phyloP scores from a whole-genome alignment of 2,329 filamentous ascomycete genomes.

The Alternaria sp. region DNA sequence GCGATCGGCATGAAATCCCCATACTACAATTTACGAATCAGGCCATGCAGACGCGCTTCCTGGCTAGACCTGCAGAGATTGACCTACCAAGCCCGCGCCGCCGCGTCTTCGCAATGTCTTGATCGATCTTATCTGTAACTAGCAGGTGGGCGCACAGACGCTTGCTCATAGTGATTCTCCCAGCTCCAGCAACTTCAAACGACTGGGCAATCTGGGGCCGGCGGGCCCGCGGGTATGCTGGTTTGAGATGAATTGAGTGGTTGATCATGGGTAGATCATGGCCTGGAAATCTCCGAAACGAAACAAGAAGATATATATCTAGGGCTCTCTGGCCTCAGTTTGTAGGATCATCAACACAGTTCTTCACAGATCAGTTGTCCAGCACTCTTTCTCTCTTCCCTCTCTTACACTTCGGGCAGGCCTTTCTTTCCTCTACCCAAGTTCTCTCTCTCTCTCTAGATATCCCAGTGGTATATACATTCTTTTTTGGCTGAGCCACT shows the following conservation, averaged over 20 bases:
- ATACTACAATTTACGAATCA: constrained; percentile 1
- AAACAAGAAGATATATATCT: constrained; percentile 16
- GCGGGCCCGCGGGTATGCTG: neutral
- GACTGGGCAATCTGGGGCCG: constrained; percentile 9
- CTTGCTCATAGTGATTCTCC: neutral
- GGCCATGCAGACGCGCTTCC: constrained; percentile 5
- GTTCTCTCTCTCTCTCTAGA: constrained; percentile 8
- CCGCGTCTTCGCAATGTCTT: constrained; percentile 9
- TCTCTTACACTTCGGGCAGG: neutral
- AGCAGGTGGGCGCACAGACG: constrained; percentile 3
- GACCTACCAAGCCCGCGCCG: neutral
- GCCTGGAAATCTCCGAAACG: constrained; percentile 4
- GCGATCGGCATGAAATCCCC: constrained; percentile 14
- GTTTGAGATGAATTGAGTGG: constrained; percentile 16
- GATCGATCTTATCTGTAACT: constrained; percentile 14
- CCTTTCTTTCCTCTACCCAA: neutral
- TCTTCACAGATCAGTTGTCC: constrained; percentile 16
- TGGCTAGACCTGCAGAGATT: constrained; percentile 6
- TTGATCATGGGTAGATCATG: constrained; percentile 7
- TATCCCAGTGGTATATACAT: constrained; percentile 19
- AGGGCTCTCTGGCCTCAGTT: neutral
- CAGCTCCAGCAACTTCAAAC: constrained; percentile 13
- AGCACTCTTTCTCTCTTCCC: constrained; percentile 11
- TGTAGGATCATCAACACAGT: constrained; percentile 12
- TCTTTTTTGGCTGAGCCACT: constrained; percentile 23